These are phyloP conservation scores for Suhomyces ambrosiae DNA, from an alignment of 1,139 yeast genomes.

Conservation along the genomic window DNA sequence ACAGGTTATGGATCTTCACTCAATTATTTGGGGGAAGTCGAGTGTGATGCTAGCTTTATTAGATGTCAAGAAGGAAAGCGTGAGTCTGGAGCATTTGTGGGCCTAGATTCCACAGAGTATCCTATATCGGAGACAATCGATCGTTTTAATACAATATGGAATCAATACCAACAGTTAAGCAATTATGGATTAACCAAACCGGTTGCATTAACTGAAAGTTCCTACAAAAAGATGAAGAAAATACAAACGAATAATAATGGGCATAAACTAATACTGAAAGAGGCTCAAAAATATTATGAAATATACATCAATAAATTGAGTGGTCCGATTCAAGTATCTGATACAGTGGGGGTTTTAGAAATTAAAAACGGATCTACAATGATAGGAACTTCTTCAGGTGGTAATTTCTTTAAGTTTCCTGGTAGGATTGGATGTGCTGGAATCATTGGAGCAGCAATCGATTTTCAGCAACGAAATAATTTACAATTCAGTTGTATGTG, in stretches of 20 bases:
- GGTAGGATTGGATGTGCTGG: slow-evolving; percentile 61
- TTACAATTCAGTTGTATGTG: slow-evolving; percentile 43
- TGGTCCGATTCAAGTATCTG: slow-evolving; percentile 22
- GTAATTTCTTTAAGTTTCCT: slow-evolving; percentile 50
- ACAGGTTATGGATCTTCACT: slow-evolving; percentile 61
- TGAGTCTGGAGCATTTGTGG: slow-evolving; percentile 26
- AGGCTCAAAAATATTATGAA: slow-evolving; percentile 19
- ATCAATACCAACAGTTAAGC: slow-evolving; percentile 10
- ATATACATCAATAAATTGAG: slow-evolving; percentile 14
- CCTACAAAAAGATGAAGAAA: slow-evolving; percentile 3
- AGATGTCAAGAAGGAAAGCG: slow-evolving; percentile 5
- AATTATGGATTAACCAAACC: slow-evolving; percentile 32
- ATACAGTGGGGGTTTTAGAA: slow-evolving; percentile 38
- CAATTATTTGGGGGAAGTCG: slow-evolving; percentile 48
- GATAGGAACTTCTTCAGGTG: slow-evolving; percentile 53
- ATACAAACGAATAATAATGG: too few relatives aligned
- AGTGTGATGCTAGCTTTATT: slow-evolving; percentile 49
- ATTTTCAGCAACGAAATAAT: slow-evolving; percentile 18
- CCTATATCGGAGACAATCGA: slow-evolving; percentile 29
- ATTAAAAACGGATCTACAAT: slow-evolving; percentile 18
- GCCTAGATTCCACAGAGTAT: slow-evolving; percentile 21
- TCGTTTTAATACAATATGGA: slow-evolving; percentile 21
- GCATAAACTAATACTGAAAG: slow-evolving; percentile 19
- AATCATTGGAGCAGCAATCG: slow-evolving; percentile 48
- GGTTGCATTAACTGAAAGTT: slow-evolving; percentile 19